Base-by-base conservation (phyloP, 1,284 basidiomycete species). In the Naganishia albida region DNA sequence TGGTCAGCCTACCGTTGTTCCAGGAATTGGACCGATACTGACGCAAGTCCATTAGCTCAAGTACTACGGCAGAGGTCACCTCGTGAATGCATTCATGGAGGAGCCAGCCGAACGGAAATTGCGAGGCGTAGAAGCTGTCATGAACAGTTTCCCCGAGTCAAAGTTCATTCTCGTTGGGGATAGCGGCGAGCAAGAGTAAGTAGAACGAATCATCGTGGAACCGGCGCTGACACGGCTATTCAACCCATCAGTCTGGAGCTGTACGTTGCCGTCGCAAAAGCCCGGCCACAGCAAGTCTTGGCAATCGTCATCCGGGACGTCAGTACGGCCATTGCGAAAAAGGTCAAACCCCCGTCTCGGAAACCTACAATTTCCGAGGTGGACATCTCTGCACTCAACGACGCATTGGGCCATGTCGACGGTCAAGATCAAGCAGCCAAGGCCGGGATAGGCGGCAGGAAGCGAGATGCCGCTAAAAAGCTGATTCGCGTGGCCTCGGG, bases 161-260 rank as follows among this genome's bases (percentile, higher is more conserved):
- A 82, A 80, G 23, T 95, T 96, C 77, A 80, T 96, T 72, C 84
- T 94, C 53, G 82, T 95, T 38, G 92, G 92, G 8, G 93, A 95
- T 75, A 86, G 87, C 0, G 91, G 90, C 40, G 91, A 94, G 74
- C 91, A 93, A 72, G 92, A 94, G 57, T 67, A 25, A 63, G 66
- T 59, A 23, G 8, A 13, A 23, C 26, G 39, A 34, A n/a, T 16
- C 13, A 23, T 15, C 57, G 15, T 20, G 25, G 12, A 12, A 23
- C 30, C 7, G 2, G 4, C 7, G 18, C 57, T 50, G 18, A 52
- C 15, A 26, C 15, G 30, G 39, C 30, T 40, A 12, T 42, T 34
- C 34, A 6, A 34, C 34, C 43, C 26, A 18, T 38, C 34, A 67
- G 66, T 77, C 80, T 94, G 44, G 90, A 93, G 75, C 81, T 94